phyloP scores from a whole-genome alignment of 2,329 filamentous ascomycete species.

The Fusarium mexicanum region DNA sequence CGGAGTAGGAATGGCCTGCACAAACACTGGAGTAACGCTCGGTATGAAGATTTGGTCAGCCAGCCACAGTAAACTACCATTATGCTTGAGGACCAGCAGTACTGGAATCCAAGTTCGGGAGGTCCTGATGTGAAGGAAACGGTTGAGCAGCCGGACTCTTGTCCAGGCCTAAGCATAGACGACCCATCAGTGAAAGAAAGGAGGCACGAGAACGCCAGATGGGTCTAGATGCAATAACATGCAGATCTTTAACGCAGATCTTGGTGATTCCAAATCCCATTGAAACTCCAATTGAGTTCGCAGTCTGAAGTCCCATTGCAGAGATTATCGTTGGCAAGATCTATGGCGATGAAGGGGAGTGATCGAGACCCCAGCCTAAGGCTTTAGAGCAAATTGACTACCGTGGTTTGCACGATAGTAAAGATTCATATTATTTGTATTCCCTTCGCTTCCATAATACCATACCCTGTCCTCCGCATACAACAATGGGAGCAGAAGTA shows the following conservation, averaged over 20 bases:
- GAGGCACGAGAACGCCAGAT: constrained; percentile 2
- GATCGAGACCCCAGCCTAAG: neutral
- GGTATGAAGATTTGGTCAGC: constrained; percentile 18
- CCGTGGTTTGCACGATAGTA: neutral
- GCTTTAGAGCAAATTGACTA: neutral
- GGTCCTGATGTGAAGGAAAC: neutral
- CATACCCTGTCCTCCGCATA: neutral
- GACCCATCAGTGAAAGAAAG: neutral
- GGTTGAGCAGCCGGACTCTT: neutral
- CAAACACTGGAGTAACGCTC: constrained; percentile 2
- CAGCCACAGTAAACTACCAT: constrained; percentile 25
- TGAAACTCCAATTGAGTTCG: neutral
- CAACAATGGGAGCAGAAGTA: neutral
- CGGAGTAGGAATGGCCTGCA: constrained; percentile 28
- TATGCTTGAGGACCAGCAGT: constrained; percentile 9
- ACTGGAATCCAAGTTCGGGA: neutral
- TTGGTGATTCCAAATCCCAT: neutral
- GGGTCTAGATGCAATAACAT: neutral
- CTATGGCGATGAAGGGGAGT: neutral
- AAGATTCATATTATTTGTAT: neutral
- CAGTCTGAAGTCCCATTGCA: neutral
- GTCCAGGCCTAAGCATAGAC: neutral
- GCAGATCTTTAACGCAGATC: neutral
- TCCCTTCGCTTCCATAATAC: neutral
- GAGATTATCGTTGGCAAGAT: neutral